Evolutionary conservation across 441 rosid genomes (phyloP).

Genomic region (Euphorbia schlechtendalii): DNA sequence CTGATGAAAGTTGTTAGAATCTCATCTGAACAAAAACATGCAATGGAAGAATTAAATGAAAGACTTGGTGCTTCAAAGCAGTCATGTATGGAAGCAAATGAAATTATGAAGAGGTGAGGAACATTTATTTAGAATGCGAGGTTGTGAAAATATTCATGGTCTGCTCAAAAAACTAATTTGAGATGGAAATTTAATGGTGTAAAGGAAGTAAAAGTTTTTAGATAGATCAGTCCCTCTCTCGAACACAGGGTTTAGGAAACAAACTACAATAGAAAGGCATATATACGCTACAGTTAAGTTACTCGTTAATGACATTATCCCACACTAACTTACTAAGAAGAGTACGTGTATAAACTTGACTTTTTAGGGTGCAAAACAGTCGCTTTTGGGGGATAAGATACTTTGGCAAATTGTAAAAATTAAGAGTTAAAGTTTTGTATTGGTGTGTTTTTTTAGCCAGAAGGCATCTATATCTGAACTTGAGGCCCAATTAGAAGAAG

Average conservation of each 20-base stretch:
- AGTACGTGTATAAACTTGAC: too few relatives aligned
- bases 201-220: neutral
- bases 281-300: neutral
- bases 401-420: neutral
- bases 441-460: too few relatives aligned
- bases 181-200: neutral
- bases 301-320: neutral
- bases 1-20: slow-evolving; percentile 48
- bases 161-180: neutral
- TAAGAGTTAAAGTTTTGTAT: slow-evolving; percentile 5
- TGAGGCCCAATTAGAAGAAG: slow-evolving; percentile 55
- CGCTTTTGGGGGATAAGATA: neutral
- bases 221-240: neutral
- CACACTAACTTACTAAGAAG: too few relatives aligned
- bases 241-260: neutral
- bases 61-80: slow-evolving; percentile 71
- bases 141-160: neutral
- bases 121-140: neutral
- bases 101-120: slow-evolving; percentile 62
- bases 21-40: slow-evolving; percentile 73
- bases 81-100: slow-evolving; percentile 86
- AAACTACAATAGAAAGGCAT: neutral
- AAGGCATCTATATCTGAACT: too few relatives aligned
- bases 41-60: slow-evolving; percentile 68
- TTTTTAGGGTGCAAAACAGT: neutral